Percentiles rank a stretch among this genome's conserved stretches.
Conservation (phyloP, 2,329 filamentous ascomycete species). For the Talaromyces sp. region DNA sequence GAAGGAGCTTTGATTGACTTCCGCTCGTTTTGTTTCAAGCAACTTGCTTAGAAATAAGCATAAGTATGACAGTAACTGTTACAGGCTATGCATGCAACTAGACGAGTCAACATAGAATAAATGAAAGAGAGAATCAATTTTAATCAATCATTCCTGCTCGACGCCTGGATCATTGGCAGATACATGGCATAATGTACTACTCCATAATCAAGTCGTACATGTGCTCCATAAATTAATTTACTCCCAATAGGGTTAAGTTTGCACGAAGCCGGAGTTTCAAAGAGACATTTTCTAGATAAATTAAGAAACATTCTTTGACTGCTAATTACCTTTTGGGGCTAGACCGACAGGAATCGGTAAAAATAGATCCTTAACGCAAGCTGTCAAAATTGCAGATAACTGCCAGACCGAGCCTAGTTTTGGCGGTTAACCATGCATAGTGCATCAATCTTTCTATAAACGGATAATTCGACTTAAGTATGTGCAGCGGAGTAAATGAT, state of each 20-base stretch:
- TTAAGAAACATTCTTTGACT: slow-evolving; percentile 9
- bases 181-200: not conserved
- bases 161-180: slow-evolving; percentile 1
- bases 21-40: not conserved
- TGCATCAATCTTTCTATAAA: slow-evolving; percentile 2
- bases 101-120: not conserved
- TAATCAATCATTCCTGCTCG: not conserved
- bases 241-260: not conserved
- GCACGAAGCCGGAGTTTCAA: slow-evolving; percentile 3
- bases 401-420: not conserved
- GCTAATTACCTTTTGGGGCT: not conserved
- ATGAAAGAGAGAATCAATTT: not conserved
- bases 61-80: slow-evolving; percentile 1
- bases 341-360: not conserved
- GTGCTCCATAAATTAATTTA: slow-evolving; percentile 2
- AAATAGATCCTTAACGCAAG: slow-evolving; percentile 8
- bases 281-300: slow-evolving; percentile 1
- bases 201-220: not conserved
- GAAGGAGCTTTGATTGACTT: not conserved
- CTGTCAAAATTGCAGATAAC: not conserved
- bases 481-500: not conserved
- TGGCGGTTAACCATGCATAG: slow-evolving; percentile 1
- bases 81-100: not conserved
- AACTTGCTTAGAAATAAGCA: slow-evolving; percentile 4
- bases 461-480: not conserved